Conservation (phyloP, 163 green algal species). For the Scenedesmus sp. region DNA sequence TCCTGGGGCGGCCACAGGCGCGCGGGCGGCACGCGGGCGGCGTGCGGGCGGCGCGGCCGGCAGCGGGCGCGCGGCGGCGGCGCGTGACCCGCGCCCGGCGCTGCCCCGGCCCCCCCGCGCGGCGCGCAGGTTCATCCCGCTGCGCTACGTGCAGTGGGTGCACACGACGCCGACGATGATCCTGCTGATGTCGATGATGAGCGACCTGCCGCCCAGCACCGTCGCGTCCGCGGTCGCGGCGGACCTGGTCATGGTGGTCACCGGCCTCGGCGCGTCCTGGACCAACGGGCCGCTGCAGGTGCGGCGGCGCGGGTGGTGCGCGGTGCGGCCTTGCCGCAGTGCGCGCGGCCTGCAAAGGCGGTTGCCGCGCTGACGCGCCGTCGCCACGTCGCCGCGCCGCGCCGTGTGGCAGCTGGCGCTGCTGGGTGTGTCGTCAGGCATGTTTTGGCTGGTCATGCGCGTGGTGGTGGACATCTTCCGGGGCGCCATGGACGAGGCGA, state of each 20-base stretch:
- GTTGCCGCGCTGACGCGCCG: too few species aligned
- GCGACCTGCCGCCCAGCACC: conserved; percentile 9
- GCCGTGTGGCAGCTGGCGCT: conserved; percentile 33
- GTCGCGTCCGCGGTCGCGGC: conserved; percentile 12
- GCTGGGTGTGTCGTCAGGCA: conserved; percentile 17
- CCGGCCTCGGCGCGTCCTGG: conserved; percentile 44
- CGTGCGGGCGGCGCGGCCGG: too few species aligned
- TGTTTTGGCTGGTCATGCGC: conserved; percentile 7
- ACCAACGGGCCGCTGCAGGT: conserved; percentile 34
- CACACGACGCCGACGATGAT: conserved; percentile 65
- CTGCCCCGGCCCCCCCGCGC: background rate
- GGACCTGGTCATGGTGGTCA: conserved; percentile 58
- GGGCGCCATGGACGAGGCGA: conserved; percentile 1
- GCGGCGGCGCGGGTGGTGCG: too few species aligned
- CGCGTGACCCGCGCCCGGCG: too few species aligned
- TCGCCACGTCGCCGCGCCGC: too few species aligned
- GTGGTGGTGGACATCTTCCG: conserved; percentile 23
- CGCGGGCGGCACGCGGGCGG: too few species aligned
- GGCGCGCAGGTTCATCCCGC: conserved; percentile 30
- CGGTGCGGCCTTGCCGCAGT: too few species aligned
- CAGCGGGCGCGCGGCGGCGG: too few species aligned
- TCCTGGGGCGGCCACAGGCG: conserved; percentile 31
- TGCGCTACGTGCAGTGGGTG: conserved; percentile 54
- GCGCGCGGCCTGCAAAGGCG: too few species aligned
- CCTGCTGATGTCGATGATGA: conserved; percentile 54